Conservation (phyloP, 768 basidiomycete species). For the Boletellus emodensis region DNA sequence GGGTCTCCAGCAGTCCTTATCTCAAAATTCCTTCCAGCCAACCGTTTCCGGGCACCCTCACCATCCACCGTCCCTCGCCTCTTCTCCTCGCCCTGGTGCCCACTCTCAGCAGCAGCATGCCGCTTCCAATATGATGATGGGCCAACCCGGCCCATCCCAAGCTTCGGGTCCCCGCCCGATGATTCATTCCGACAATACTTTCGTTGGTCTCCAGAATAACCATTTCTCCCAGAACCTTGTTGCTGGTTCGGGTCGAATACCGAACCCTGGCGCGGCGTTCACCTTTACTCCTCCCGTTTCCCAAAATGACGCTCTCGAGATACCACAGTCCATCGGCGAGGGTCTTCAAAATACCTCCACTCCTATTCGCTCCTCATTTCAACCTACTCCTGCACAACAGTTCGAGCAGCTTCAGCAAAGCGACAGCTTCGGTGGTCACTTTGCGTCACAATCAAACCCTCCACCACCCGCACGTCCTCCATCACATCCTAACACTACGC, state of each 20-base stretch:
- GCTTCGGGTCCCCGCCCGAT: constrained; percentile 34
- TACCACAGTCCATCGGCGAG: constrained; percentile 40
- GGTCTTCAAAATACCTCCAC: constrained; percentile 38
- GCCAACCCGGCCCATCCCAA: constrained; percentile 30
- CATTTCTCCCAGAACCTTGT: constrained; percentile 32
- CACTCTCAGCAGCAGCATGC: constrained; percentile 29
- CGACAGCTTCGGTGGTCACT: constrained; percentile 33
- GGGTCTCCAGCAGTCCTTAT: constrained; percentile 27
- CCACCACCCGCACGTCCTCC: constrained; percentile 42
- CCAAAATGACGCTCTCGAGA: constrained; percentile 45
- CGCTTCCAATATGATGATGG: constrained; percentile 29
- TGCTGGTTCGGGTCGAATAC: constrained; percentile 35
- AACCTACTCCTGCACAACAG: constrained; percentile 61
- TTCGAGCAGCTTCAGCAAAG: constrained; percentile 51
- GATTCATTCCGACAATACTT: constrained; percentile 45
- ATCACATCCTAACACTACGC: constrained; percentile 36
- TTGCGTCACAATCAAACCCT: constrained; percentile 37
- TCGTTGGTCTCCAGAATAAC: constrained; percentile 39
- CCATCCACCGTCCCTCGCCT: constrained; percentile 27
- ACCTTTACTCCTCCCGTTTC: constrained; percentile 48
- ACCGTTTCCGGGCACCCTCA: constrained; percentile 27
- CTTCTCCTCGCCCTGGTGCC: constrained; percentile 29
- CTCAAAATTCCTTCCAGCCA: constrained; percentile 30
- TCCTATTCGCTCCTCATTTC: constrained; percentile 39
- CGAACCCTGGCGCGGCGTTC: constrained; percentile 33